Percentiles rank a stretch among this genome's conserved stretches.
phyloP scores from a whole-genome alignment of 2,329 filamentous ascomycete species.

The Beauveria caledonica region DNA sequence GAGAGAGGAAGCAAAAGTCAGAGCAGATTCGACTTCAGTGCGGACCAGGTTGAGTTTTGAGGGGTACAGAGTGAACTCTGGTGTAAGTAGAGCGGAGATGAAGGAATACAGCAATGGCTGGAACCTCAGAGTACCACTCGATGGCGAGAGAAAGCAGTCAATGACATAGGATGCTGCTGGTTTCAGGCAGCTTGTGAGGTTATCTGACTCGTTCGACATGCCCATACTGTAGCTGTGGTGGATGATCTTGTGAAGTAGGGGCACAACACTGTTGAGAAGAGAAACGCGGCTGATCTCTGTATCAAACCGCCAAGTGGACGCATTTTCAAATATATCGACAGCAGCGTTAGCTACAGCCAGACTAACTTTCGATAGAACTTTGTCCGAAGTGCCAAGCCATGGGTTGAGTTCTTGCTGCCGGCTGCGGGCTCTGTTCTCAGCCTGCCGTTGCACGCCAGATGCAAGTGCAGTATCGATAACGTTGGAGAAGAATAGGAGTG shows the following conservation, averaged over 20 bases:
- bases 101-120: constrained; percentile 69
- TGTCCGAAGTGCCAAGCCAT: constrained; percentile 68
- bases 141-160: constrained; percentile 65
- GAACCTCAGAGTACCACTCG: constrained; percentile 62
- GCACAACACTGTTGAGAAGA: constrained; percentile 60
- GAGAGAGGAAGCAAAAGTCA: constrained; percentile 60
- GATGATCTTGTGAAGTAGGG: constrained; percentile 63
- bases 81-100: constrained; percentile 36
- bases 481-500: constrained; percentile 63
- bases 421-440: constrained; percentile 39
- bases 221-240: constrained; percentile 69
- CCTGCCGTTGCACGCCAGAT: constrained; percentile 59
- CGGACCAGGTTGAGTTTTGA: constrained; percentile 47
- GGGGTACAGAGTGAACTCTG: constrained; percentile 55
- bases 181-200: constrained; percentile 53
- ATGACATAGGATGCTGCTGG: constrained; percentile 69
- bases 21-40: constrained; percentile 53
- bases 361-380: constrained; percentile 63
- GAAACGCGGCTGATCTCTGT: constrained; percentile 58
- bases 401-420: constrained; percentile 43
- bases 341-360: constrained; percentile 65
- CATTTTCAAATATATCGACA: constrained; percentile 79
- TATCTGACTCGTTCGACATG: constrained; percentile 38
- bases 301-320: constrained; percentile 76
- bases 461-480: constrained; percentile 68